Percentiles rank a stretch among this genome's conserved stretches.
Conservation (phyloP, 2,329 filamentous ascomycete species). For the Thelonectria blattea region DNA sequence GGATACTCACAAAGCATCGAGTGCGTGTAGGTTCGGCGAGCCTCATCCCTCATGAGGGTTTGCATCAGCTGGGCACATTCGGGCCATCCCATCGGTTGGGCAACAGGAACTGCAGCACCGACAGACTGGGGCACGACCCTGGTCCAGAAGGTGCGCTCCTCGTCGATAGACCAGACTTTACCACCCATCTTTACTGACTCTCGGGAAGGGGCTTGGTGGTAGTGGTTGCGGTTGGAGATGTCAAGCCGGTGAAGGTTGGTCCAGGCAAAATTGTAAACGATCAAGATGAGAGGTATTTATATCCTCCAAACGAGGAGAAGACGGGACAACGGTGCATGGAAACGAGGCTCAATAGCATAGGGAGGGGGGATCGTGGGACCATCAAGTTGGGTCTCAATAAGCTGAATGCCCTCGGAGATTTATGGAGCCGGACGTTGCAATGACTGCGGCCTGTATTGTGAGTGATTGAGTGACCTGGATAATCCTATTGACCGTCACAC, state of each 20-base stretch:
- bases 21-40: slow-evolving; percentile 48
- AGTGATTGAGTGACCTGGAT: slow-evolving; percentile 36
- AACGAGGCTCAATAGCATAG: background rate
- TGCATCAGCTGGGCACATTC: slow-evolving; percentile 49
- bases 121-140: slow-evolving; percentile 46
- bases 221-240: background rate
- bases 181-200: slow-evolving; percentile 51
- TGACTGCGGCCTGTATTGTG: slow-evolving; percentile 13
- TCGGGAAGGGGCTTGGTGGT: background rate
- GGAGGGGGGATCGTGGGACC: background rate
- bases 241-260: background rate
- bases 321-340: background rate
- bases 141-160: slow-evolving; percentile 59
- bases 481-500: slow-evolving; percentile 2
- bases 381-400: background rate
- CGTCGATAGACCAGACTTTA: slow-evolving; percentile 54
- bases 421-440: slow-evolving; percentile 24
- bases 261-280: background rate
- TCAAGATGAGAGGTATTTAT: background rate
- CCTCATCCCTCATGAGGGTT: slow-evolving; percentile 40
- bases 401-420: slow-evolving; percentile 17
- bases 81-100: slow-evolving; percentile 44
- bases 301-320: background rate
- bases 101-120: slow-evolving; percentile 37
- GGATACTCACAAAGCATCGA: slow-evolving; percentile 45